Percentiles rank a stretch among this genome's conserved stretches.
These are phyloP conservation scores for Isoetes engelmannii DNA, from an alignment of 83 land plant species.

Conservation along the genomic window DNA sequence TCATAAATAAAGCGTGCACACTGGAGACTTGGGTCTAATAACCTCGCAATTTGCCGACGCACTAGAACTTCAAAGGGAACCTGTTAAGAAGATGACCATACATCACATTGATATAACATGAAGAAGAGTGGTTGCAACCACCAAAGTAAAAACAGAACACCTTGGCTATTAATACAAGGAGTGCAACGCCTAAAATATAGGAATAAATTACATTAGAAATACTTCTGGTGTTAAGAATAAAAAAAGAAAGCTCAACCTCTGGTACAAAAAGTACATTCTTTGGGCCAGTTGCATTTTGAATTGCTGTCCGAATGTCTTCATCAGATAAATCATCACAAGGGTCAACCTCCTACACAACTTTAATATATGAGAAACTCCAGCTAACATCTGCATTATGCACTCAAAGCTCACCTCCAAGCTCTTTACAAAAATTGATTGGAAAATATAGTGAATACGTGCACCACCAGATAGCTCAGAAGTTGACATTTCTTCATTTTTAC, in stretches of 20 bases:
- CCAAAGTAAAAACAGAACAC: background rate
- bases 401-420: slow-evolving; percentile 66
- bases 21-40: slow-evolving; percentile 90
- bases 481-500: slow-evolving; percentile 86
- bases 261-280: slow-evolving; percentile 82
- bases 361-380: background rate
- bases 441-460: slow-evolving; percentile 93
- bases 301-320: slow-evolving; percentile 80
- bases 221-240: slow-evolving; percentile 9
- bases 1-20: slow-evolving; percentile 91
- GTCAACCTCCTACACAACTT: slow-evolving; percentile 64
- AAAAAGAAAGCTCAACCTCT: slow-evolving; percentile 37
- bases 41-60: slow-evolving; percentile 72
- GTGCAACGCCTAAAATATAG: background rate
- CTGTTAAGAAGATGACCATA: slow-evolving; percentile 23
- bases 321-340: slow-evolving; percentile 85
- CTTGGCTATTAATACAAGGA: background rate
- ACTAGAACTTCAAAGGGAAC: slow-evolving; percentile 94
- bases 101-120: background rate
- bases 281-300: slow-evolving; percentile 90
- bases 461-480: slow-evolving; percentile 91
- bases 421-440: slow-evolving; percentile 82
- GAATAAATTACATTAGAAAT: background rate
- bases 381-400: background rate
- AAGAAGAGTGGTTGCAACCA: background rate